Percentiles rank a stretch among this genome's conserved stretches.
These are phyloP conservation scores for Cryphonectria carpinicola DNA, from an alignment of 2,329 filamentous ascomycete species.

Conservation along the genomic window DNA sequence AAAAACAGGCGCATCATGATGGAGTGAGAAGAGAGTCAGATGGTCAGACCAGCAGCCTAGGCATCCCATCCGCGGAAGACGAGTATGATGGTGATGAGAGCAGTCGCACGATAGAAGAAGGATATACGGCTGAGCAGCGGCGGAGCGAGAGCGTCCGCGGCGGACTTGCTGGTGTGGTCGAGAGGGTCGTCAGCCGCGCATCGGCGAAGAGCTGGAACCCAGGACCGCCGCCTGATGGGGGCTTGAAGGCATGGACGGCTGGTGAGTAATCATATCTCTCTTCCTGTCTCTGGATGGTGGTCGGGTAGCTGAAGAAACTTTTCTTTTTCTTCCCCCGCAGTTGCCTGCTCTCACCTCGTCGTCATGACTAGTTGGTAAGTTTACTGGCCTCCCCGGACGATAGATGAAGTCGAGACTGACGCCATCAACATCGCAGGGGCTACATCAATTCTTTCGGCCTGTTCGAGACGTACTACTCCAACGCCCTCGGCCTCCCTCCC, in stretches of 20 bases:
- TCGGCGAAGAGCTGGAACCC: slow-evolving; percentile 46
- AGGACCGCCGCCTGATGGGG: slow-evolving; percentile 56
- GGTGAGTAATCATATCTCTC: slow-evolving; percentile 45
- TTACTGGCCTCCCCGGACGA: not conserved
- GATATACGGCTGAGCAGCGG: slow-evolving; percentile 5
- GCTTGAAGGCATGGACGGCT: slow-evolving; percentile 50
- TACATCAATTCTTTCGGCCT: slow-evolving; percentile 60
- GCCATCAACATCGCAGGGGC: slow-evolving; percentile 42
- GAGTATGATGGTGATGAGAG: not conserved
- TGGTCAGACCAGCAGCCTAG: slow-evolving; percentile 8
- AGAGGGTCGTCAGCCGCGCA: slow-evolving; percentile 46
- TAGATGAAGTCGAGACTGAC: not conserved
- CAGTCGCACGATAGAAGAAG: not conserved
- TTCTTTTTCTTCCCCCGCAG: slow-evolving; percentile 31
- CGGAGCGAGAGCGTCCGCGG: slow-evolving; percentile 28
- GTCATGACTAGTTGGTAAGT: slow-evolving; percentile 55
- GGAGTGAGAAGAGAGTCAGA: not conserved
- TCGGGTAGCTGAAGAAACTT: not conserved
- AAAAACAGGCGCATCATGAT: slow-evolving; percentile 9
- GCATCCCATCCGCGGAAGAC: slow-evolving; percentile 8
- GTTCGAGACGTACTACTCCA: slow-evolving; percentile 58
- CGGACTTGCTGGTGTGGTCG: slow-evolving; percentile 37
- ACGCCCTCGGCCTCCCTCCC: slow-evolving; percentile 42
- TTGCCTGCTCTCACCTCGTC: slow-evolving; percentile 47
- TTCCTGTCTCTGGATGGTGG: too few species aligned